Base-by-base conservation (phyloP, 352 stramenopile genomes). In the Globisporangium nodosum region DNA sequence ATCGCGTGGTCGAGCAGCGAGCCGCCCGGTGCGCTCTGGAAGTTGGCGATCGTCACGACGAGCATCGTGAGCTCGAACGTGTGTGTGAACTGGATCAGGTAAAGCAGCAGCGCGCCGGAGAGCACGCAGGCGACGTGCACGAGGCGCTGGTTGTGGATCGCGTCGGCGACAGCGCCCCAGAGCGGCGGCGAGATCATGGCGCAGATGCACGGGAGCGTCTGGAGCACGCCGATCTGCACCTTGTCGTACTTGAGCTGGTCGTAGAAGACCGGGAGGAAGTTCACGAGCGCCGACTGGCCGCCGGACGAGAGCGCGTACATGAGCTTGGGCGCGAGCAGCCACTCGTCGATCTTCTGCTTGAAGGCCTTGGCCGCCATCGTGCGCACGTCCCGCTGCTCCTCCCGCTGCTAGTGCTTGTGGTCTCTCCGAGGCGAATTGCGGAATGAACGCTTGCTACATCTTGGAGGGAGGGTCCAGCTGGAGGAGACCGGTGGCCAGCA, bases 211-310 rank as follows among this genome's bases (percentile, higher is more conserved):
- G 74, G 79, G 16, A 93, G 56, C 20, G 81, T 85, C 69, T 90
- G 81, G 60, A 93, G 60, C 21, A 90, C 53, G 43, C 81, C 80
- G 56, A 91, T 91, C 69, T 93, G 74, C 39, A 87, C 67, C 64
- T 93, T 91, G 60, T 71, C 76, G 62, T 88, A 88, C 15, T 69
- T 53, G 27, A 72, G 70, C 54, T 88, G 69, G 62, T 92, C 70
- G 68, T 75, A 90, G 68, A 84, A 92, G 21, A 92, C 68, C 20
- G 73, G 74, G 37, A 94, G 62, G 63, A 87, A 94, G 66, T 92
- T 92, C 49, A 81, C 60, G 54, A 88, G 71, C 43, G 82, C 76
- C 64, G 82, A 92, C 49, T 71, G 69, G 58, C 73, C 85, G 43
- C 74, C 72, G 24, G 73, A 82, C 67, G 69, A 84, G 49, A 90